These are phyloP conservation scores for Trichoderma guizhouense DNA, from an alignment of 2,329 filamentous ascomycete genomes.

Conservation along the genomic window DNA sequence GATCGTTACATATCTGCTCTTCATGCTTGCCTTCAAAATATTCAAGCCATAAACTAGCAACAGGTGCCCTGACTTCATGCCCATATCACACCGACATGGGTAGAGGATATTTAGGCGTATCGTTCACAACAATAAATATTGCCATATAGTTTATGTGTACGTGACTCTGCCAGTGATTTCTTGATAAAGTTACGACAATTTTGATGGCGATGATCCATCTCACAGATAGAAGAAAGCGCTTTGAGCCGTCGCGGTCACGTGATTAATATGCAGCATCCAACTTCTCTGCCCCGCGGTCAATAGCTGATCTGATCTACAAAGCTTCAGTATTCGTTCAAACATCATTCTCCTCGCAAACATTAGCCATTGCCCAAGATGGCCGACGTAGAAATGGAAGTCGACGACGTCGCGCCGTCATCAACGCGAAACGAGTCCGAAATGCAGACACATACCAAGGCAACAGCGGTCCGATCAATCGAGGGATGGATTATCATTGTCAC, in stretches of 20 bases:
- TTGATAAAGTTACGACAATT: background rate
- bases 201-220: background rate
- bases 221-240: background rate
- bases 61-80: background rate
- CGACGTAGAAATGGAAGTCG: slow-evolving; percentile 59
- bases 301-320: background rate
- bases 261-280: background rate
- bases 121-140: background rate
- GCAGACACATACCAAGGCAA: slow-evolving; percentile 70
- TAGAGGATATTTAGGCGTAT: too few relatives aligned
- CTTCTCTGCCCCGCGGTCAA: slow-evolving; percentile 9
- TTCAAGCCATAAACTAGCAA: background rate
- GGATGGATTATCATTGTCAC: slow-evolving; percentile 87
- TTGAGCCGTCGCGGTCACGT: background rate
- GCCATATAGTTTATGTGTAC: background rate
- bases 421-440: slow-evolving; percentile 59
- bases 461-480: slow-evolving; percentile 80
- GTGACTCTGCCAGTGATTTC: background rate
- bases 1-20: background rate
- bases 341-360: background rate
- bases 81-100: background rate
- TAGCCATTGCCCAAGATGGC: slow-evolving; percentile 40
- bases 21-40: background rate
- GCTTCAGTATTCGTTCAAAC: background rate
- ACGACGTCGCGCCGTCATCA: slow-evolving; percentile 39